Conservation (phyloP, 73 alveolate genomes). For the Stentor roeselii region DNA sequence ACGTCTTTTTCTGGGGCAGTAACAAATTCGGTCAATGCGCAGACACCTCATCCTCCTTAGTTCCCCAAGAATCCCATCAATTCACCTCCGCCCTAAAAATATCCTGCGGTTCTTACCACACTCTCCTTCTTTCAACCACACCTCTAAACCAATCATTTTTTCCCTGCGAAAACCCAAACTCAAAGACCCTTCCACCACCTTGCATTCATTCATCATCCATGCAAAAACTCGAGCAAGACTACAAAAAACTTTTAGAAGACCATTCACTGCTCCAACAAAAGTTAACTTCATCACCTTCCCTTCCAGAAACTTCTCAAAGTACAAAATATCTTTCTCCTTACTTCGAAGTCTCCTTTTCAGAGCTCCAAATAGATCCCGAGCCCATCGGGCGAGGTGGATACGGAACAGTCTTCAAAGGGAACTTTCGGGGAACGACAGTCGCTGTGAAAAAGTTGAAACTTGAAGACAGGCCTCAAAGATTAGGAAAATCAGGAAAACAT, state of each 20-base stretch:
- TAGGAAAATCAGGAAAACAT: too few relatives aligned
- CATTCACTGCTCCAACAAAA: constrained; percentile 29
- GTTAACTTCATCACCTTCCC: constrained; percentile 21
- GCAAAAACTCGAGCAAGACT: too few relatives aligned
- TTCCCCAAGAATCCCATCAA: background rate
- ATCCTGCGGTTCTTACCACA: constrained; percentile 74
- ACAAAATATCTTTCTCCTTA: constrained; percentile 31
- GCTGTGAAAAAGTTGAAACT: constrained; percentile 95
- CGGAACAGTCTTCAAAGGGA: constrained; percentile 94
- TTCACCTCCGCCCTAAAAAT: constrained; percentile 50
- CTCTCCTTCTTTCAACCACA: constrained; percentile 44
- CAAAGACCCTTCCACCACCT: constrained; percentile 33
- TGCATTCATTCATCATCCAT: too few relatives aligned
- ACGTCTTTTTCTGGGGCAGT: constrained; percentile 46
- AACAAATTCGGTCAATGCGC: constrained; percentile 43
- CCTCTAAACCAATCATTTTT: too few relatives aligned
- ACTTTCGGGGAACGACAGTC: constrained; percentile 95
- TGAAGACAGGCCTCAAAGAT: constrained; percentile 85
- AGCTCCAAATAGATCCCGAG: constrained; percentile 80
- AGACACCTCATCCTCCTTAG: background rate
- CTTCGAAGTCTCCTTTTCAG: constrained; percentile 56
- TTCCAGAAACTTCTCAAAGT: constrained; percentile 28
- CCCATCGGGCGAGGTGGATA: constrained; percentile 96
- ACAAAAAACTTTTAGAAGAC: too few relatives aligned
- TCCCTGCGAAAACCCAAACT: too few relatives aligned